These are phyloP conservation scores for Conidiobolus incongruus DNA, from an alignment of 371 early-diverging fungal genomes.

Conservation along the genomic window DNA sequence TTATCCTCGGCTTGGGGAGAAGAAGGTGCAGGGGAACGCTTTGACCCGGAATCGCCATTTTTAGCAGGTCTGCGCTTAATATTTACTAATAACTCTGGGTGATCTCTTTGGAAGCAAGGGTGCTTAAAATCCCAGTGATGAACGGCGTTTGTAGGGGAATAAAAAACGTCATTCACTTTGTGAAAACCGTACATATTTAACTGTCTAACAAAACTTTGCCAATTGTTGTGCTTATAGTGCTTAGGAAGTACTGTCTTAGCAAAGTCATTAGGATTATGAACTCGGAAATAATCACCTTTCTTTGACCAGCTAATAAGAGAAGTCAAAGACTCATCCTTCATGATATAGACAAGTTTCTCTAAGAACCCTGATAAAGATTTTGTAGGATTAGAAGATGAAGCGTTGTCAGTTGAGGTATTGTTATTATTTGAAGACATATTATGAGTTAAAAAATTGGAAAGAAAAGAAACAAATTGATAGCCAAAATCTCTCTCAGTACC, in stretches of 20 bases:
- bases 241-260: constrained; percentile 62
- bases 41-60: too few species aligned
- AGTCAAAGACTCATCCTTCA: constrained; percentile 36
- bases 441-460: too few species aligned
- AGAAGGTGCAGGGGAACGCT: too few species aligned
- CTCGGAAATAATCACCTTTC: constrained; percentile 47
- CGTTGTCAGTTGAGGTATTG: too few species aligned
- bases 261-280: constrained; percentile 50
- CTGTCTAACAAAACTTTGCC: constrained; percentile 84
- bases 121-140: constrained; percentile 36
- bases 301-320: constrained; percentile 54
- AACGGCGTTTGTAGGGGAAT: constrained; percentile 47
- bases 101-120: constrained; percentile 24
- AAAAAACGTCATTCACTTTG: constrained; percentile 38
- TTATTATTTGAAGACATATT: too few species aligned
- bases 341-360: constrained; percentile 24
- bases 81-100: constrained; percentile 16
- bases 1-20: too few species aligned
- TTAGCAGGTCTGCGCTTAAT: background rate
- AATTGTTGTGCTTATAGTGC: constrained; percentile 84
- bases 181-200: constrained; percentile 83
- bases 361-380: constrained; percentile 1
- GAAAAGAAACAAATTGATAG: too few species aligned
- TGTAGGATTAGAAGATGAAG: background rate
- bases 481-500: too few species aligned